These are phyloP conservation scores for Boletus patriciae DNA, from an alignment of 768 basidiomycete species.

Conservation along the genomic window DNA sequence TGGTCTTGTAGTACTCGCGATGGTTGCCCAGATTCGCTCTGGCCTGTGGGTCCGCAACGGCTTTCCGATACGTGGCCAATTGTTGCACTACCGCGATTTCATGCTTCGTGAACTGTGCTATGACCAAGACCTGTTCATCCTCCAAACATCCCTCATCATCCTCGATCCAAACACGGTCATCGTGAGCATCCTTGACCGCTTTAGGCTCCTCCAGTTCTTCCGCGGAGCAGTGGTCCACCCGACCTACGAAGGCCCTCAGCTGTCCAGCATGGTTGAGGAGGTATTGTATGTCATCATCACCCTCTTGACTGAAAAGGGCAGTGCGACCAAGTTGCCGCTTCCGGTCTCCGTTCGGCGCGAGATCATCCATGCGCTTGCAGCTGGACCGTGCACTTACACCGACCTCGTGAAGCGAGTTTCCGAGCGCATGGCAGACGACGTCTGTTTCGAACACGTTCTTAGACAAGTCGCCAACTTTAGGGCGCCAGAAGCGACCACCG, in stretches of 20 bases:
- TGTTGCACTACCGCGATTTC: slow-evolving; percentile 94
- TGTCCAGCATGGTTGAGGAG: slow-evolving; percentile 89
- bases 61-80: slow-evolving; percentile 90
- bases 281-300: slow-evolving; percentile 84
- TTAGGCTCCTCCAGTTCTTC: slow-evolving; percentile 80
- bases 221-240: slow-evolving; percentile 55
- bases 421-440: slow-evolving; percentile 83
- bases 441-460: slow-evolving; percentile 78
- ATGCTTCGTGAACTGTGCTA: slow-evolving; percentile 94
- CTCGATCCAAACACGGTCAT: slow-evolving; percentile 78
- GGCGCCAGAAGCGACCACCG: slow-evolving; percentile 72
- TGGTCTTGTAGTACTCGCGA: slow-evolving; percentile 63
- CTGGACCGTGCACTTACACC: slow-evolving; percentile 85
- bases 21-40: slow-evolving; percentile 93
- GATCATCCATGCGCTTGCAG: slow-evolving; percentile 86
- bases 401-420: slow-evolving; percentile 90
- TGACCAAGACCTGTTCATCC: slow-evolving; percentile 90
- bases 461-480: slow-evolving; percentile 79
- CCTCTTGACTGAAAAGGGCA: slow-evolving; percentile 79
- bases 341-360: slow-evolving; percentile 71
- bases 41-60: slow-evolving; percentile 99
- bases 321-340: slow-evolving; percentile 66
- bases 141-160: slow-evolving; percentile 81
- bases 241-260: slow-evolving; percentile 66
- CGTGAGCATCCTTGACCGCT: slow-evolving; percentile 87